Evolutionary conservation across 164 flowering plant genomes (phyloP).

Genomic region (Sextonia rubra): DNA sequence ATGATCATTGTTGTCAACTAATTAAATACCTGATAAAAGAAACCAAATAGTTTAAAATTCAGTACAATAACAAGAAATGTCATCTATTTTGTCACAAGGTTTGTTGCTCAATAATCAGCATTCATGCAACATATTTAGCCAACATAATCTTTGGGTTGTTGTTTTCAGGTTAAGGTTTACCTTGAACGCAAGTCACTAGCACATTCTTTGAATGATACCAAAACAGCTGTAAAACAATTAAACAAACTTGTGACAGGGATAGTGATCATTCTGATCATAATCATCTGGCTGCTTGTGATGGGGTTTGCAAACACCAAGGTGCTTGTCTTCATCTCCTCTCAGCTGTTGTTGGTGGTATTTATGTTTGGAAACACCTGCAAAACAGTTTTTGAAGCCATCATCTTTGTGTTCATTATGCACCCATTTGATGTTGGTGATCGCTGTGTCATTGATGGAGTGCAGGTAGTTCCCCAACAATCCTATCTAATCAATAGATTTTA

Average conservation of each 20-base stretch:
- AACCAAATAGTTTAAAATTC: too few species aligned
- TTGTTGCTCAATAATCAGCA: neutral
- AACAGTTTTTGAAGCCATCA: constrained; percentile 74
- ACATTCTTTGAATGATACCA: constrained; percentile 71
- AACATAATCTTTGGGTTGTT: neutral
- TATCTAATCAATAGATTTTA: neutral
- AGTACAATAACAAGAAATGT: neutral
- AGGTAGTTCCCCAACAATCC: constrained; percentile 39
- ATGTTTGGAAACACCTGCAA: constrained; percentile 80
- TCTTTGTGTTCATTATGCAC: constrained; percentile 90
- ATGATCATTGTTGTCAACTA: neutral
- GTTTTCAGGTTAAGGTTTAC: constrained; percentile 66
- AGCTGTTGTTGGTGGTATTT: constrained; percentile 57
- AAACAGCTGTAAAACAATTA: constrained; percentile 84
- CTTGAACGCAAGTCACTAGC: constrained; percentile 72
- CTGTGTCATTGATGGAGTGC: constrained; percentile 91
- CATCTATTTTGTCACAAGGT: neutral
- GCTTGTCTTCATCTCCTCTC: constrained; percentile 75
- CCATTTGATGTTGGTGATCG: constrained; percentile 97
- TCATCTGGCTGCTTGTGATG: constrained; percentile 66
- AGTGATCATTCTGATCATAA: constrained; percentile 36
- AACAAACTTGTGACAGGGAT: constrained; percentile 51
- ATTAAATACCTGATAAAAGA: neutral
- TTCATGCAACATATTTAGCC: neutral
- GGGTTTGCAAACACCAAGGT: constrained; percentile 63